These are phyloP conservation scores for Aciculosporium take DNA, from an alignment of 2,329 filamentous ascomycete species.

Conservation along the genomic window DNA sequence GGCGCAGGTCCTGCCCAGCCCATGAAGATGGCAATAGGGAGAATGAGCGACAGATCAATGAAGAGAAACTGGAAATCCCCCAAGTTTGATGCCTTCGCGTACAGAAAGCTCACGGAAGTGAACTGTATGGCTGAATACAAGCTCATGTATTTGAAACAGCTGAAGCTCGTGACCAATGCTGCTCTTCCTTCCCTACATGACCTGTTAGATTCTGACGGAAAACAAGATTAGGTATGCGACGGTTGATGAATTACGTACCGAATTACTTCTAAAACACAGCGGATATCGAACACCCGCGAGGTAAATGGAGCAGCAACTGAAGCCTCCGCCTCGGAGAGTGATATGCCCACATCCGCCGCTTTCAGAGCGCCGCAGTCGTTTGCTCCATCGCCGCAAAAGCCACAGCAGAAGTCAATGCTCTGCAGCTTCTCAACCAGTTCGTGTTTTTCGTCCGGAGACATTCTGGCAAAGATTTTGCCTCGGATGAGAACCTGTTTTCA, in stretches of 20 bases:
- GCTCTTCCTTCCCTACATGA: constrained; percentile 66
- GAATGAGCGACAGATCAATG: constrained; percentile 82
- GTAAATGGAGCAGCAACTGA: constrained; percentile 98
- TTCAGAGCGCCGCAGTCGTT: constrained; percentile 97
- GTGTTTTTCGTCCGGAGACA: constrained; percentile 98
- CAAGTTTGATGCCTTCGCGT: constrained; percentile 82
- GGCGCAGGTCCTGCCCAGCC: constrained; percentile 84
- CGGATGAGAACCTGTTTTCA: constrained; percentile 70
- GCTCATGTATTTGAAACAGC: constrained; percentile 99
- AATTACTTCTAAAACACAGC: constrained; percentile 86
- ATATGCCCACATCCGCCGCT: constrained; percentile 93
- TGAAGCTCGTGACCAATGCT: constrained; percentile 94
- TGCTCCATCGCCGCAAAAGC: constrained; percentile 93
- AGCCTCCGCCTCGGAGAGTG: constrained; percentile 90
- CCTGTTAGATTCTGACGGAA: constrained; percentile 11
- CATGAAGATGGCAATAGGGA: constrained; percentile 98
- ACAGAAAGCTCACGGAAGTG: constrained; percentile 90
- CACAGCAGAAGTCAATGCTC: constrained; percentile 85
- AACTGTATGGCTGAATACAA: constrained; percentile 99
- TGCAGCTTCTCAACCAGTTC: constrained; percentile 95
- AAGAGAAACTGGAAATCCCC: constrained; percentile 97
- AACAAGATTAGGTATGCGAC: background rate
- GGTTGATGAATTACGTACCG: constrained; percentile 31
- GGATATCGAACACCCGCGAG: constrained; percentile 88
- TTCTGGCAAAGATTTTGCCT: constrained; percentile 89